Conservation (phyloP, 257 asterid genomes). For the Fraxinus cuspidata region DNA sequence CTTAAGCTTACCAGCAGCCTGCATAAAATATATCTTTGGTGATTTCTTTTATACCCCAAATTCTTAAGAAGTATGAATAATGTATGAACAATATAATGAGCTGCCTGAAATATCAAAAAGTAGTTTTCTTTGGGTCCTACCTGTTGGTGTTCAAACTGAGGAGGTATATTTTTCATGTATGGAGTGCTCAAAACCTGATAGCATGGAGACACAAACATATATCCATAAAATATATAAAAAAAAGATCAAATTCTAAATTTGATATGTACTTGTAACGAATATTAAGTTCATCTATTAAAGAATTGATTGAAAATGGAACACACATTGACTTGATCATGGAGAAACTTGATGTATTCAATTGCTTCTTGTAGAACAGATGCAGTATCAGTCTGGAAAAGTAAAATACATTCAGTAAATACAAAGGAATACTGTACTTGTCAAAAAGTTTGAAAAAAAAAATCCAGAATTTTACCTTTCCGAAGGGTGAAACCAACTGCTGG, state of each 20-base stretch:
- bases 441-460: neutral
- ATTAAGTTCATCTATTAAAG: too few relatives aligned
- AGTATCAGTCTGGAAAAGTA: slow-evolving; percentile 17
- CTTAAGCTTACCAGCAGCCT: slow-evolving; percentile 28
- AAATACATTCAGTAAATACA: neutral
- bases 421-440: neutral
- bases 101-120: neutral
- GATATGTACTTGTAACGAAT: too few relatives aligned
- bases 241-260: neutral
- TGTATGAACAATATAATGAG: neutral
- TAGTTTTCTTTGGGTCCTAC: neutral
- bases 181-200: slow-evolving; percentile 1
- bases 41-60: too few relatives aligned
- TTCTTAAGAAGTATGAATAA: neutral
- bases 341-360: slow-evolving; percentile 28
- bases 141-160: neutral
- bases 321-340: slow-evolving; percentile 32
- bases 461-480: neutral
- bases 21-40: neutral
- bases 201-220: neutral
- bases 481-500: slow-evolving; percentile 14
- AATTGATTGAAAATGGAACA: neutral
- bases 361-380: slow-evolving; percentile 35
- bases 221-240: neutral
- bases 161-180: neutral